These are phyloP conservation scores for Neonothopanus nambi DNA, from an alignment of 1,284 basidiomycete genomes.

Conservation along the genomic window DNA sequence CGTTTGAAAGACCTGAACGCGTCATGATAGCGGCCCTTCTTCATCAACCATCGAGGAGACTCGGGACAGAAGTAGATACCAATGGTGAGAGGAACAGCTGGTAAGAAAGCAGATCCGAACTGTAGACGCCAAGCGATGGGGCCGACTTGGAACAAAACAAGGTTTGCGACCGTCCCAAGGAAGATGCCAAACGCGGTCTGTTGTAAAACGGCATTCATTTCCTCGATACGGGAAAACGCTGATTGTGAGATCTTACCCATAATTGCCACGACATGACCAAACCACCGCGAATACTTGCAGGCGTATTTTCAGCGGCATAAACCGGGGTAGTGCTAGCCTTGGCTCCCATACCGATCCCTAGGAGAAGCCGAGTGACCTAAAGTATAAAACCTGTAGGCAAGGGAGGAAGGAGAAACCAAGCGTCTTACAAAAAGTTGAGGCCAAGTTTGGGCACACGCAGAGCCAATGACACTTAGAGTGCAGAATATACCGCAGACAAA, in stretches of 20 bases:
- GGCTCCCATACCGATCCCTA: slow-evolving; percentile 71
- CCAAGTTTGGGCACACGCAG: slow-evolving; percentile 59
- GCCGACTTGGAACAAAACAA: slow-evolving; percentile 44
- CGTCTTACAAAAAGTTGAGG: slow-evolving; percentile 41
- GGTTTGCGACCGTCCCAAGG: slow-evolving; percentile 52
- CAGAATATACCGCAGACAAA: slow-evolving; percentile 65
- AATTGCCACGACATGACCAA: slow-evolving; percentile 71
- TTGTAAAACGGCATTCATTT: background rate
- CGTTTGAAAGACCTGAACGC: slow-evolving; percentile 60
- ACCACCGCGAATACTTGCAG: slow-evolving; percentile 65
- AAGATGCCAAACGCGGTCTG: slow-evolving; percentile 60
- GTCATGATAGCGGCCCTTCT: slow-evolving; percentile 55
- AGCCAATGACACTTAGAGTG: slow-evolving; percentile 61
- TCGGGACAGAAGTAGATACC: slow-evolving; percentile 55
- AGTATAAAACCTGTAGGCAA: background rate
- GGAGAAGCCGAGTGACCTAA: slow-evolving; percentile 52
- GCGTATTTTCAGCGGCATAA: slow-evolving; percentile 61
- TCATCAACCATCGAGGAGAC: slow-evolving; percentile 57
- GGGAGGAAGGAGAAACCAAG: background rate
- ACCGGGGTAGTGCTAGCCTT: slow-evolving; percentile 64
- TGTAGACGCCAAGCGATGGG: slow-evolving; percentile 59
- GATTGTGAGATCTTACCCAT: slow-evolving; percentile 43
- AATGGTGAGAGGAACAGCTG: slow-evolving; percentile 48
- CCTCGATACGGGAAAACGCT: background rate
- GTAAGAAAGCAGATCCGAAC: slow-evolving; percentile 54